Conservation (phyloP, 73 alveolate species). For the Paramecium biaurelia region DNA sequence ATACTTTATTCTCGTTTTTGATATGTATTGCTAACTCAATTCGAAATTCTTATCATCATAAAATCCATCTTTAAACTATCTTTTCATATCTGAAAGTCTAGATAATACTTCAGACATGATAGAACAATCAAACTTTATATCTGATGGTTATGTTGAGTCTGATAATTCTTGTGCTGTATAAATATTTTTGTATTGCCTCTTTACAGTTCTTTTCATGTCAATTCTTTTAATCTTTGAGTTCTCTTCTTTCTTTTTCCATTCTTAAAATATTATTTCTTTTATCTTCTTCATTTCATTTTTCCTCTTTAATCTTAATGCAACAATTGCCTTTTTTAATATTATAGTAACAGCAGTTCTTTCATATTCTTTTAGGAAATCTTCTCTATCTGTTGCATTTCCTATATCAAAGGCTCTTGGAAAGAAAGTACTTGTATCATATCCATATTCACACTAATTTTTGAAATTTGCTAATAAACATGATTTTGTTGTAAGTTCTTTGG, state of each 20-base stretch:
- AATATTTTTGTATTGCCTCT: constrained; percentile 18
- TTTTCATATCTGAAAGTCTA: constrained; percentile 11
- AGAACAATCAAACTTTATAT: constrained; percentile 15
- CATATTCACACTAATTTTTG: constrained; percentile 60
- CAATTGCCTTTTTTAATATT: constrained; percentile 62
- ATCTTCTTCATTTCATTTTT: constrained; percentile 38
- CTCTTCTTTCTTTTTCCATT: background rate
- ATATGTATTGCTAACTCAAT: background rate
- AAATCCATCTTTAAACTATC: constrained; percentile 22
- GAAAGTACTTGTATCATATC: constrained; percentile 60
- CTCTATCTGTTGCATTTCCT: constrained; percentile 69
- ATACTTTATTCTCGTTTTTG: background rate
- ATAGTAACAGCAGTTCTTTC: constrained; percentile 66
- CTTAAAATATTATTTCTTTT: constrained; percentile 23
- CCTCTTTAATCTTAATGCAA: constrained; percentile 52
- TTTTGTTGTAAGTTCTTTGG: constrained; percentile 79
- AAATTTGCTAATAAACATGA: constrained; percentile 69
- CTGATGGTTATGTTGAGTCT: background rate
- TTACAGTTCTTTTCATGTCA: constrained; percentile 26
- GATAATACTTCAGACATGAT: constrained; percentile 35
- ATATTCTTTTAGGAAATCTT: constrained; percentile 73
- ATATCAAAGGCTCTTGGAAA: constrained; percentile 82
- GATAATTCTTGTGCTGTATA: background rate
- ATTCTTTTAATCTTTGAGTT: background rate
- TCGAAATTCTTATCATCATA: constrained; percentile 52